phyloP scores from a whole-genome alignment of 2,329 filamentous ascomycete genomes.

The Trichoderma polysporum region DNA sequence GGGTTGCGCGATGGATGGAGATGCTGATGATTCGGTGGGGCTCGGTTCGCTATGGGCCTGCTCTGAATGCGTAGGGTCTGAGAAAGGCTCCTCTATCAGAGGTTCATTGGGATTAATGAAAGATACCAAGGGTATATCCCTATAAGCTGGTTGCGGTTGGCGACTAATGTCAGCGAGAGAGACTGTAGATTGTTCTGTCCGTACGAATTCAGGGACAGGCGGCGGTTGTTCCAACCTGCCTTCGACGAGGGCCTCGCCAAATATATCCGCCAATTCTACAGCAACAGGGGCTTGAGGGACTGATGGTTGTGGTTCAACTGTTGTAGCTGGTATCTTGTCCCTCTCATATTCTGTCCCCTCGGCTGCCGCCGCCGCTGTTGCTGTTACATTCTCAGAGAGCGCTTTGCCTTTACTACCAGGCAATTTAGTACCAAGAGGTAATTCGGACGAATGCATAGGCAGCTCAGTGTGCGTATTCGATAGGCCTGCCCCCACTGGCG shows the following conservation, averaged over 20 bases:
- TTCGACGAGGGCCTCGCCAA: neutral
- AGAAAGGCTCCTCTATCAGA: slow-evolving; percentile 23
- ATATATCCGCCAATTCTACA: slow-evolving; percentile 2
- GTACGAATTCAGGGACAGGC: neutral
- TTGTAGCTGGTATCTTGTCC: neutral
- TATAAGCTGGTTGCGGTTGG: slow-evolving; percentile 28
- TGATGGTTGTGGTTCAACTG: neutral
- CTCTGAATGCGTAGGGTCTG: slow-evolving; percentile 29
- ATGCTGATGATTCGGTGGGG: slow-evolving; percentile 26
- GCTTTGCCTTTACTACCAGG: neutral
- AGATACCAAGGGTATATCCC: slow-evolving; percentile 26
- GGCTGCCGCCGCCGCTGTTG: neutral
- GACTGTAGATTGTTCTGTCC: slow-evolving; percentile 33
- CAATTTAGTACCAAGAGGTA: neutral
- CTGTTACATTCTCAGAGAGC: neutral
- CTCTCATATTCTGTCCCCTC: neutral
- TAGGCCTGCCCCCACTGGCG: neutral
- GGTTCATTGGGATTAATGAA: slow-evolving; percentile 25
- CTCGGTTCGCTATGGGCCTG: slow-evolving; percentile 28
- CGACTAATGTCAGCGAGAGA: slow-evolving; percentile 41
- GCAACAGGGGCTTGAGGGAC: neutral
- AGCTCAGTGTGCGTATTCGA: neutral
- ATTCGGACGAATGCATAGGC: neutral
- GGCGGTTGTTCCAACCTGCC: neutral
- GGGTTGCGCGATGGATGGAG: slow-evolving; percentile 23